Evolutionary conservation across 768 basidiomycete species (phyloP).

Genomic region (Lactifluus piperatus): DNA sequence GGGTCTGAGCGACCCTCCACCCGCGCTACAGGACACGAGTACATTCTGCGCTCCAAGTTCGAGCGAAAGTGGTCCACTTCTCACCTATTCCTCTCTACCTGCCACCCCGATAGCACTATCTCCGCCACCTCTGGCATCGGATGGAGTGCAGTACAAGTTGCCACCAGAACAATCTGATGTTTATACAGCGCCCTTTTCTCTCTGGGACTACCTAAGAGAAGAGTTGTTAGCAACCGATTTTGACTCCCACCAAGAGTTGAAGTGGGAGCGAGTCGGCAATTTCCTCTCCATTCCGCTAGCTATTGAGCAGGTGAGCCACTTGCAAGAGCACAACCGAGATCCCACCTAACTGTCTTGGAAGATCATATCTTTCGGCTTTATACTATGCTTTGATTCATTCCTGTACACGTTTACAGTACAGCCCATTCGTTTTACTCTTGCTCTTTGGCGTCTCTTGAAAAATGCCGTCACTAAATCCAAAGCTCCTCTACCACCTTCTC

Average conservation of each 20-base stretch:
- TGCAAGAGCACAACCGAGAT: not conserved
- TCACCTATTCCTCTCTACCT: slow-evolving; percentile 65
- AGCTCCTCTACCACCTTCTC: slow-evolving; percentile 65
- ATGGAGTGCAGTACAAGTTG: not conserved
- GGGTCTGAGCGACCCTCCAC: slow-evolving; percentile 10
- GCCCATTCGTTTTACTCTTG: slow-evolving; percentile 77
- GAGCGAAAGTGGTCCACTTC: slow-evolving; percentile 26
- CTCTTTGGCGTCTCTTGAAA: slow-evolving; percentile 44
- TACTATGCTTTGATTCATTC: slow-evolving; percentile 94
- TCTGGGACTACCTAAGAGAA: slow-evolving; percentile 89
- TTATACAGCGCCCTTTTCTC: slow-evolving; percentile 51
- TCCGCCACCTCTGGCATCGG: slow-evolving; percentile 13
- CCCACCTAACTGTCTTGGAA: slow-evolving; percentile 25
- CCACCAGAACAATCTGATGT: slow-evolving; percentile 19
- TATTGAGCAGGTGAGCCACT: slow-evolving; percentile 73
- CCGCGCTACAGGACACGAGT: slow-evolving; percentile 6
- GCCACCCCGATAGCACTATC: slow-evolving; percentile 49
- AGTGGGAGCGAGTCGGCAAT: slow-evolving; percentile 95
- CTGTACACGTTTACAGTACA: slow-evolving; percentile 97
- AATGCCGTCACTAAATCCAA: slow-evolving; percentile 41
- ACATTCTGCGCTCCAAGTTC: slow-evolving; percentile 5
- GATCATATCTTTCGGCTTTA: slow-evolving; percentile 88
- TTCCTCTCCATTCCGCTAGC: slow-evolving; percentile 89
- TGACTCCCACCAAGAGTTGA: slow-evolving; percentile 87
- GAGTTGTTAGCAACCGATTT: slow-evolving; percentile 89